Conservation (phyloP, 495 filamentous ascomycete genomes). For the Neurospora sp. region DNA sequence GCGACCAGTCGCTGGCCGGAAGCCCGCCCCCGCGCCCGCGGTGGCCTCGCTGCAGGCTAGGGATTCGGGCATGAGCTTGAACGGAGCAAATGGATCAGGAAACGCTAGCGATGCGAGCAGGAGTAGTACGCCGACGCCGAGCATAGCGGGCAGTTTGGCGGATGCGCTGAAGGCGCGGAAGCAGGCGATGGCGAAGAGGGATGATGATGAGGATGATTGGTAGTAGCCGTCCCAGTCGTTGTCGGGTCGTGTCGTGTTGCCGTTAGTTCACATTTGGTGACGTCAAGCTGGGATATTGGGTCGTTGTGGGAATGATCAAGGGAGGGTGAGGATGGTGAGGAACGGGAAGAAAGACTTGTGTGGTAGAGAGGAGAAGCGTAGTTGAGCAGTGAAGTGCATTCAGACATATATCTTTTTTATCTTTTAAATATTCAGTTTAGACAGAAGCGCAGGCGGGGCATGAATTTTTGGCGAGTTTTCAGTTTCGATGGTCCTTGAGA, state of each 20-base stretch:
- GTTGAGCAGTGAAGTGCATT: not conserved
- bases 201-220: slow-evolving; percentile 62
- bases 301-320: no score
- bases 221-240: slow-evolving; percentile 17
- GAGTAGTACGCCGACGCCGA: slow-evolving; percentile 55
- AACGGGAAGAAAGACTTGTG: no score
- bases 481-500: not conserved
- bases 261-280: no score
- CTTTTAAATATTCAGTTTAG: not conserved
- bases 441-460: not conserved
- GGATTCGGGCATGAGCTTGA: slow-evolving; percentile 66
- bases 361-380: not conserved
- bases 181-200: slow-evolving; percentile 55
- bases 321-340: not conserved
- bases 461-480: not conserved
- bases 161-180: slow-evolving; percentile 64
- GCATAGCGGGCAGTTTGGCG: slow-evolving; percentile 75
- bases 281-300: no score
- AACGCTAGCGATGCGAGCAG: slow-evolving; percentile 45
- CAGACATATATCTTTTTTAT: not conserved
- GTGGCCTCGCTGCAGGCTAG: slow-evolving; percentile 48
- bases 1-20: slow-evolving; percentile 58
- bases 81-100: slow-evolving; percentile 45
- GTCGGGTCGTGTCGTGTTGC: no score
- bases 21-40: slow-evolving; percentile 42